Percentiles rank a stretch among this genome's conserved stretches.
These are phyloP conservation scores for Catenaria anguillulae DNA, from an alignment of 371 early-diverging fungal species.

Conservation along the genomic window DNA sequence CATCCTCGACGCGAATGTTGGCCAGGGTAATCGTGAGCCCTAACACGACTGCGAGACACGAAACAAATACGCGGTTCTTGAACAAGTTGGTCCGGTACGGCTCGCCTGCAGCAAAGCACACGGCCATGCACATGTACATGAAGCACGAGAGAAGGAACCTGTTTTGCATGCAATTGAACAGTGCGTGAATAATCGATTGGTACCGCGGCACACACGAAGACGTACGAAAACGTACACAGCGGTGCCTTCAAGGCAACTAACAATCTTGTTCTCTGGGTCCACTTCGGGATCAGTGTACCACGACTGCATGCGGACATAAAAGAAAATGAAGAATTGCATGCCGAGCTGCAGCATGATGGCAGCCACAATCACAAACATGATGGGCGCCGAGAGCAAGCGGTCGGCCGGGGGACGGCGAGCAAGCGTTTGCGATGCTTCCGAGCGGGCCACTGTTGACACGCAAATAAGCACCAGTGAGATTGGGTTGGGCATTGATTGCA, in stretches of 20 bases:
- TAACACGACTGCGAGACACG: too few relatives aligned
- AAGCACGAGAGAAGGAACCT: too few relatives aligned
- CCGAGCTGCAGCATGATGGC: slow-evolving; percentile 58
- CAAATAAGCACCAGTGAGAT: too few relatives aligned
- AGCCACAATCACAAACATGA: slow-evolving; percentile 74
- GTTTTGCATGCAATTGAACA: too few relatives aligned
- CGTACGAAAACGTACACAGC: slow-evolving; percentile 48
- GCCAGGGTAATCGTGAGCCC: too few relatives aligned
- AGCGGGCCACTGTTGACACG: too few relatives aligned
- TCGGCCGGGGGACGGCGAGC: slow-evolving; percentile 83
- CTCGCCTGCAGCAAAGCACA: slow-evolving; percentile 84
- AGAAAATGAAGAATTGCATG: slow-evolving; percentile 51
- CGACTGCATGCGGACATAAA: slow-evolving; percentile 44
- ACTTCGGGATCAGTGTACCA: slow-evolving; percentile 53
- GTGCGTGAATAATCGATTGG: too few relatives aligned
- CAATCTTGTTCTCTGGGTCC: slow-evolving; percentile 52
- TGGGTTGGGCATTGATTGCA: too few relatives aligned
- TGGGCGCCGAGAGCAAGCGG: slow-evolving; percentile 59
- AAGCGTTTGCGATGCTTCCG: slow-evolving; percentile 54
- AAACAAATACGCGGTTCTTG: too few relatives aligned
- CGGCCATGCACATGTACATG: slow-evolving; percentile 79
- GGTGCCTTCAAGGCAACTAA: slow-evolving; percentile 70
- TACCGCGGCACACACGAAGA: too few relatives aligned
- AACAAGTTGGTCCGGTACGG: slow-evolving; percentile 49
- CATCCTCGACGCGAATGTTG: too few relatives aligned